Base-by-base conservation (phyloP, 441 rosid species). In the Aquilaria agallochum region DNA sequence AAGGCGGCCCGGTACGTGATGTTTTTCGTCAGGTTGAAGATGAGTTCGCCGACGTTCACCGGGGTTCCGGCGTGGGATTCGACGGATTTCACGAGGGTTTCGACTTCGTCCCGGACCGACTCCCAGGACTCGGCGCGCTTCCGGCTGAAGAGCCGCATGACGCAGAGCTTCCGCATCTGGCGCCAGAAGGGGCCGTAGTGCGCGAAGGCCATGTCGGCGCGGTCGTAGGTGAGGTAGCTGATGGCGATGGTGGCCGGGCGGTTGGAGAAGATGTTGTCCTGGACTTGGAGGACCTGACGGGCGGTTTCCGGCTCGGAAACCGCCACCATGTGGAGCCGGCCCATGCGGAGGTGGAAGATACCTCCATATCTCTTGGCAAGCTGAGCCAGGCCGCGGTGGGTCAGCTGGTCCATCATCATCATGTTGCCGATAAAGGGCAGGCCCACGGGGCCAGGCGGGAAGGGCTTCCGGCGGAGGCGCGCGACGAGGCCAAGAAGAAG, bases 131-230 rank as follows among this genome's bases (percentile, higher is more conserved):
- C 99, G 0, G 91, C 97, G 62, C 99, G 44, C 73, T 85, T 91
- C 11, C 99, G 89, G 68, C 99, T 95, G 67, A 95, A 95, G 7
- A 91, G 76, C 78, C 81, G 88, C 90, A 91, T 83, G 53, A 89
- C 97, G 52, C 95, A 86, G 0, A 95, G 81, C 80, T 95, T 95
- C 1, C 99, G 74, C 99, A 91, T 91, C 81, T 91, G 97, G 48
- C 99, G 74, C 99, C 99, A 91, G 57, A 89, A 91, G 1, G 99
- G 97, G 0, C 99, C 99, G 64, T 95, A 95, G 68, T 89, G 86
- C 11, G 97, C 94, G 11, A 95, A 95, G 34, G 99, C 99, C 97
- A 95, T 89, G 68, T 95, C 97, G 2, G 97, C 93, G 5, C 97
- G 80, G 59, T 86, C 79, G 34, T 95, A 95, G 13, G 97, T 91